These are phyloP conservation scores for Aspergillus saccharolyticus DNA, from an alignment of 495 filamentous ascomycete genomes.

Conservation along the genomic window DNA sequence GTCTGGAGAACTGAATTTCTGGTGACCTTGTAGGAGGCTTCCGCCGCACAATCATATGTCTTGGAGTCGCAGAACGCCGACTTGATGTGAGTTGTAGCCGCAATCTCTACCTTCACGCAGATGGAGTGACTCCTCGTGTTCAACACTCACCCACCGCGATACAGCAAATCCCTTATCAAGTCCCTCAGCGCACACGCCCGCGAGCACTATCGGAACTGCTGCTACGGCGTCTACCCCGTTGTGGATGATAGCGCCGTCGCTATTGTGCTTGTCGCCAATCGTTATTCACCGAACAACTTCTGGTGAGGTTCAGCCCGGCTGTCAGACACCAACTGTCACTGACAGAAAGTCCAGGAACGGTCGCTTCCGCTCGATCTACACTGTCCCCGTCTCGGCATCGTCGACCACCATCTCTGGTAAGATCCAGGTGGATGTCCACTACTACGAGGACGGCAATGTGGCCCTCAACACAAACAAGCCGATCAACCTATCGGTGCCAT, in stretches of 20 bases:
- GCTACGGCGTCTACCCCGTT: slow-evolving; percentile 72
- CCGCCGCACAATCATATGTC: slow-evolving; percentile 71
- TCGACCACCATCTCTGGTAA: slow-evolving; percentile 41
- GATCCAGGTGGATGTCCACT: slow-evolving; percentile 71
- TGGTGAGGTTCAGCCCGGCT: slow-evolving; percentile 52
- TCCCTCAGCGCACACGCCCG: slow-evolving; percentile 67
- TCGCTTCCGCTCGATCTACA: slow-evolving; percentile 85
- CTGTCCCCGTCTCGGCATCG: slow-evolving; percentile 53
- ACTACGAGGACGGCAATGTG: slow-evolving; percentile 99
- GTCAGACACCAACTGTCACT: neutral
- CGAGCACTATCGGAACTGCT: slow-evolving; percentile 84
- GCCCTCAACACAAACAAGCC: slow-evolving; percentile 81
- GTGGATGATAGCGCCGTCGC: slow-evolving; percentile 71
- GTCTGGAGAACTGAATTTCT: slow-evolving; percentile 1
- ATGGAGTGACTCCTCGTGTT: neutral
- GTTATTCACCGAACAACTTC: slow-evolving; percentile 96
- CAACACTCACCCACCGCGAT: slow-evolving; percentile 9
- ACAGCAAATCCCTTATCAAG: slow-evolving; percentile 67
- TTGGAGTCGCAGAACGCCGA: slow-evolving; percentile 74
- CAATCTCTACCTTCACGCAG: no score
- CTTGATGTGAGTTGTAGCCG: slow-evolving; percentile 57
- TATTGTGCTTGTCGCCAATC: slow-evolving; percentile 83
- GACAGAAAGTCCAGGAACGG: slow-evolving; percentile 65
- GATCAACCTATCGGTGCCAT: slow-evolving; percentile 52
- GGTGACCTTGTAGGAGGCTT: slow-evolving; percentile 61